A percentile compares a stretch with the other conserved stretches of the same genome.
Evolutionary conservation across 225 moss, liverwort and hornwort species (phyloP).

Genomic region (Antitrichia curtipendula): DNA sequence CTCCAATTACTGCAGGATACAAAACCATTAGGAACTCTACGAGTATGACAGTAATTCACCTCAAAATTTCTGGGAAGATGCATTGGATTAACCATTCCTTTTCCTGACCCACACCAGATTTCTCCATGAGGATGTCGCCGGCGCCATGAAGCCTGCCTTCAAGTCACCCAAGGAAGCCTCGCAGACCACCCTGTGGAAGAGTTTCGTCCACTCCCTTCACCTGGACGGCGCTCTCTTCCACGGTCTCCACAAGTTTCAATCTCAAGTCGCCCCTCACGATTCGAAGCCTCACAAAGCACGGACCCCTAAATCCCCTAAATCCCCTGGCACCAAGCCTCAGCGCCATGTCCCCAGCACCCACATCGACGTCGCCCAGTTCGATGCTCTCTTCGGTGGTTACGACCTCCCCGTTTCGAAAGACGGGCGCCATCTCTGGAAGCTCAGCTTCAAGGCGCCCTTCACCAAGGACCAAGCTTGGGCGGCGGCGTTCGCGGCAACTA

Average conservation of each 20-base stretch:
- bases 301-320: neutral
- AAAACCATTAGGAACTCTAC: neutral
- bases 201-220: conserved; percentile 13
- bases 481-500: neutral
- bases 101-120: neutral
- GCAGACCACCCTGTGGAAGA: conserved; percentile 2
- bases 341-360: neutral
- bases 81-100: neutral
- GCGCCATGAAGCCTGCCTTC: neutral
- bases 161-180: neutral
- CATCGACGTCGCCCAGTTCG: neutral
- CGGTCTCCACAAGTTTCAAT: neutral
- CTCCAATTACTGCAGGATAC: neutral
- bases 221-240: conserved; percentile 6
- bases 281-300: neutral
- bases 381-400: neutral
- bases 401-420: neutral
- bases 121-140: neutral
- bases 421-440: neutral
- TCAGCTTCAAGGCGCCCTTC: conserved; percentile 1
- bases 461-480: neutral
- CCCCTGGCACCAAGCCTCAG: neutral
- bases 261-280: conserved; percentile 29
- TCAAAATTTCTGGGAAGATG: neutral
- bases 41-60: too few relatives aligned